Evolutionary conservation across 1,284 basidiomycete species (phyloP), one percentile per base, ranked within the genome.

Genomic region (Lentinula novae-zelandiae): DNA sequence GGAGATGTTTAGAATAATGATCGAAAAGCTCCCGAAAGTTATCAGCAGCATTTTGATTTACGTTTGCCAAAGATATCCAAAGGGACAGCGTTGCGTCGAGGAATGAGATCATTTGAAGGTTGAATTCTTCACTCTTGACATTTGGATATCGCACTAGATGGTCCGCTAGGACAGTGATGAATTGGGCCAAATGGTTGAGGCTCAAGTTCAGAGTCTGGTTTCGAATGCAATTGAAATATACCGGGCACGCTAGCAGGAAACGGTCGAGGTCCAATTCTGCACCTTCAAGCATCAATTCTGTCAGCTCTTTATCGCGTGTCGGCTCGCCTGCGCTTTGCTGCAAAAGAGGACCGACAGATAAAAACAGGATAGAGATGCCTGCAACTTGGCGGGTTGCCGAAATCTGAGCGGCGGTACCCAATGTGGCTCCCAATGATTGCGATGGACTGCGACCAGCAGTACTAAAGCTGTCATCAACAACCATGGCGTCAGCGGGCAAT

Each of bases 241-340:
- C 73, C 13, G 81, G 80, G 17, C 81, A 84, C 13, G 92, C 70
- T 9, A 83, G 67, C 1, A 89, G 69, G 61, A 92, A 86, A 17
- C 80, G 79, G 15, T 80, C 76, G 1, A 75, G 69, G 13, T 68
- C 63, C 0, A 73, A 71, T 27, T 73, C 76, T 5, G 82, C 80
- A 52, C 80, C 81, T 0, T 78, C 69, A 1, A 86, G 67, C 38
- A 93, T 71, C 15, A 86, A 70, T 31, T 90, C 82, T 33, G 85
- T 73, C 3, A 96, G 71, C 7, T 83, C 78, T 60, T 79, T 80
- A 68, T 94, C 90, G 50, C 83, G 82, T 13, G 84, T 82, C 0
- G 82, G 77, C 63, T 85, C 82, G 6, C 76, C 80, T 7, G 80
- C 80, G 4, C 79, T 68, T 7, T 83, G 84, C 60, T 85, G 84